A percentile compares a stretch with the other conserved stretches of the same genome.
Evolutionary conservation across 805 yeast genomes (phyloP).

Genomic region (Torulaspora franciscae): DNA sequence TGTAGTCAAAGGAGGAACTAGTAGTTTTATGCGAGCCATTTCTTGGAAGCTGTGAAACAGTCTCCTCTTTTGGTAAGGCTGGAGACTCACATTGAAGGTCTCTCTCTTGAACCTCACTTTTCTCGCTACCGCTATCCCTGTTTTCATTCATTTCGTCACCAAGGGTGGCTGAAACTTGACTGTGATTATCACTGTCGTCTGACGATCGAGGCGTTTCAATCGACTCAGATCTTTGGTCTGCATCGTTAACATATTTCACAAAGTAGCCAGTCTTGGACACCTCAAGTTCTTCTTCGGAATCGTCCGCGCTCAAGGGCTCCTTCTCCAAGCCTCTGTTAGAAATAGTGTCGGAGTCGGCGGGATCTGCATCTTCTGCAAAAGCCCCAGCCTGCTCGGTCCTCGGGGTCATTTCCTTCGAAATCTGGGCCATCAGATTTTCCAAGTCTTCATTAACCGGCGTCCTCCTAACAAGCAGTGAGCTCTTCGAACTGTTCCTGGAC

Average conservation of each 20-base stretch:
- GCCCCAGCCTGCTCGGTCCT: slow-evolving; percentile 1
- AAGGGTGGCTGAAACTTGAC: background rate
- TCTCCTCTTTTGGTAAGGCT: background rate
- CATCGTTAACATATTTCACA: slow-evolving; percentile 13
- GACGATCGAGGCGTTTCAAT: background rate
- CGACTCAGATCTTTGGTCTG: slow-evolving; percentile 4
- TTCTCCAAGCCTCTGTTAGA: background rate
- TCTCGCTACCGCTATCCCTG: background rate
- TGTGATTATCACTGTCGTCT: background rate
- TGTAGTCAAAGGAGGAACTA: slow-evolving; percentile 1
- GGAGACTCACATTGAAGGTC: background rate
- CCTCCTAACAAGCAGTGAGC: slow-evolving; percentile 7
- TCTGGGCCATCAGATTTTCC: slow-evolving; percentile 31
- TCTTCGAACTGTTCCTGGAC: slow-evolving; percentile 9
- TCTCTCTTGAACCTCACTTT: background rate
- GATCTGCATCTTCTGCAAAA: background rate
- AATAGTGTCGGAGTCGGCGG: background rate
- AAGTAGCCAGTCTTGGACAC: slow-evolving; percentile 26
- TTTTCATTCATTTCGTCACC: background rate
- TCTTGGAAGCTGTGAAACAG: background rate
- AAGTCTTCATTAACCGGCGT: slow-evolving; percentile 27
- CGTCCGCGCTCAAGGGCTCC: background rate
- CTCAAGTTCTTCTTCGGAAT: slow-evolving; percentile 15
- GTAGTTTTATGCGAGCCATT: background rate
- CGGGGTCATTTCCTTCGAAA: slow-evolving; percentile 34